phyloP scores from a whole-genome alignment of 2,329 filamentous ascomycete species.

The Decorospora gaudefroyi region DNA sequence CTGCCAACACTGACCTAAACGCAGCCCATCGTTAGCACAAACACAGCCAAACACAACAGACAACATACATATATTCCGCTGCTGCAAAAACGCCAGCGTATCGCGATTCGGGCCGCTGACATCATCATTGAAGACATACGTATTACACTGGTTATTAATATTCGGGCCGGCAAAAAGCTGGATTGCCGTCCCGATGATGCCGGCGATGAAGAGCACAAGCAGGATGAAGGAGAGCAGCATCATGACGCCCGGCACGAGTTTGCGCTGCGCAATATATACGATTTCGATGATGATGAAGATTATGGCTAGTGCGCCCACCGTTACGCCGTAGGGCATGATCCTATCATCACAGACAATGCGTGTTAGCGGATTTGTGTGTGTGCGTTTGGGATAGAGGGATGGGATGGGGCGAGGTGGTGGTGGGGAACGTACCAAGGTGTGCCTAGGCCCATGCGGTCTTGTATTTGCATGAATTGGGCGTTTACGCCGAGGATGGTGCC shows the following conservation, averaged over 20 bases:
- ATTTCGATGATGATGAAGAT: slow-evolving; percentile 64
- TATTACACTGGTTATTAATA: slow-evolving; percentile 63
- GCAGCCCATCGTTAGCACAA: slow-evolving; percentile 30
- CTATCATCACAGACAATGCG: slow-evolving; percentile 49
- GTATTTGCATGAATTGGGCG: slow-evolving; percentile 63
- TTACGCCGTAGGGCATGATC: slow-evolving; percentile 68
- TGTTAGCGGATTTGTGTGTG: slow-evolving; percentile 8
- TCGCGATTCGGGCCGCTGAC: slow-evolving; percentile 56
- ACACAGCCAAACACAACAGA: neutral
- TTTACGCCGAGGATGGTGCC: slow-evolving; percentile 64
- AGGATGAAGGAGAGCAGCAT: slow-evolving; percentile 65
- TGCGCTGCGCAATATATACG: slow-evolving; percentile 59
- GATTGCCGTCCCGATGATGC: slow-evolving; percentile 65
- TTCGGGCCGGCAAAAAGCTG: slow-evolving; percentile 64
- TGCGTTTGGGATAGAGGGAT: slow-evolving; percentile 1
- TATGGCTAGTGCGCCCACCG: slow-evolving; percentile 60
- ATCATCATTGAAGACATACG: slow-evolving; percentile 57
- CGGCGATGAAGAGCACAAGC: slow-evolving; percentile 64
- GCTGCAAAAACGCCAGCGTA: slow-evolving; percentile 66
- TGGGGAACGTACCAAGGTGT: slow-evolving; percentile 60
- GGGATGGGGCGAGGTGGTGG: neutral
- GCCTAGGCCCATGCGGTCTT: slow-evolving; percentile 59
- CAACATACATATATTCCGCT: slow-evolving; percentile 63
- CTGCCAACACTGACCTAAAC: slow-evolving; percentile 64
- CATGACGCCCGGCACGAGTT: slow-evolving; percentile 63